phyloP scores from a whole-genome alignment of 352 stramenopile genomes.

The Globisporangium paroecandrum region DNA sequence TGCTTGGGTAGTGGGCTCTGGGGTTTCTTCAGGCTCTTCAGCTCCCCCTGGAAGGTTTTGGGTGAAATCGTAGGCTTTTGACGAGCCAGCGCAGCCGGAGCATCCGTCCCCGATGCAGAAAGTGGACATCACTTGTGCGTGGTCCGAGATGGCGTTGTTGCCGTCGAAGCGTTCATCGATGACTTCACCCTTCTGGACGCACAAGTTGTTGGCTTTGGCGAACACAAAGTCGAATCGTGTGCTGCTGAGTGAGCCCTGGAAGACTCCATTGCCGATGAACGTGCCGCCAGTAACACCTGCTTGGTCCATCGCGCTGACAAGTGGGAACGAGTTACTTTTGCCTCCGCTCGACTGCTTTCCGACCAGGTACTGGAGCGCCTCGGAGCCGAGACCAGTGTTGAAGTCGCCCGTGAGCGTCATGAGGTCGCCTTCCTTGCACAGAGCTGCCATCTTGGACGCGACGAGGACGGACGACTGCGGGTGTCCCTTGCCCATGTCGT shows the following conservation, averaged over 20 bases:
- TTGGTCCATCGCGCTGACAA: slow-evolving; percentile 14
- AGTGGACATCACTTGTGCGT: slow-evolving; percentile 18
- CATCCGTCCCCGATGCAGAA: slow-evolving; percentile 17
- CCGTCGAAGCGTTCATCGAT: slow-evolving; percentile 18
- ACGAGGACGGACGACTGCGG: slow-evolving; percentile 14
- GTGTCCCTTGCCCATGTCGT: slow-evolving; percentile 18
- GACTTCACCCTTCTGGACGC: slow-evolving; percentile 16
- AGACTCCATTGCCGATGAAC: slow-evolving; percentile 23
- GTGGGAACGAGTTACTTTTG: slow-evolving; percentile 12
- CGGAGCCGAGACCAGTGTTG: slow-evolving; percentile 13
- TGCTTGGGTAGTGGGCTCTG: background rate
- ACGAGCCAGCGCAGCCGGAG: slow-evolving; percentile 3
- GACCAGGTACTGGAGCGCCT: slow-evolving; percentile 14
- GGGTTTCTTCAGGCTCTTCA: background rate
- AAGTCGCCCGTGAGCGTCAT: slow-evolving; percentile 21
- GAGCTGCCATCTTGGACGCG: slow-evolving; percentile 13
- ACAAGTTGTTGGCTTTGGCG: slow-evolving; percentile 9
- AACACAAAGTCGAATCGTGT: slow-evolving; percentile 22
- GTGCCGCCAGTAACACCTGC: slow-evolving; percentile 12
- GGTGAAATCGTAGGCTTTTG: background rate
- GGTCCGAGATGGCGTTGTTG: slow-evolving; percentile 17
- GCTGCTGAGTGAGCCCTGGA: slow-evolving; percentile 9
- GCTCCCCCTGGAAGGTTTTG: background rate
- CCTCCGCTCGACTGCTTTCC: slow-evolving; percentile 2
- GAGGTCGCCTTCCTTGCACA: slow-evolving; percentile 19